These are phyloP conservation scores for Fremontodendron californicum DNA, from an alignment of 345 rosid genomes.

Conservation along the genomic window DNA sequence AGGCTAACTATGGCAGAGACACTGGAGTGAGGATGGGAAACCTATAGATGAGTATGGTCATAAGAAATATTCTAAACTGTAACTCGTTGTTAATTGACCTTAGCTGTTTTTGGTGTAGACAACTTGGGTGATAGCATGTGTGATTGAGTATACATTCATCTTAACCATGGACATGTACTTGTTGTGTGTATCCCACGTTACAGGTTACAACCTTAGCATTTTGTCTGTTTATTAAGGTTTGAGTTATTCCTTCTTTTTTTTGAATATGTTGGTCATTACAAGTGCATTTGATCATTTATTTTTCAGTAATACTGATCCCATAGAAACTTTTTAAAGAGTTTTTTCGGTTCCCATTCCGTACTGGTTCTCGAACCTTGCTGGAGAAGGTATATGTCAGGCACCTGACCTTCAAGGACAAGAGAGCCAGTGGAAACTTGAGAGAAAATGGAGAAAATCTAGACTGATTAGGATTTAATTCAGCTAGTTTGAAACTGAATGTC, in stretches of 20 bases:
- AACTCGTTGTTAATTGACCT: constrained; percentile 12
- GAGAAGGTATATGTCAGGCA: no score
- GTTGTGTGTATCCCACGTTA: background rate
- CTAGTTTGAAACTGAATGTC: background rate
- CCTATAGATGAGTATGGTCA: constrained; percentile 28
- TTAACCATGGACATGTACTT: background rate
- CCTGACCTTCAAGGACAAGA: no score
- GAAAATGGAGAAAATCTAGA: no score
- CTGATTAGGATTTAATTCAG: no score
- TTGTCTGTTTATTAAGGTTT: background rate
- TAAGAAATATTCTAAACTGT: background rate
- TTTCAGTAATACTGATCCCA: no score
- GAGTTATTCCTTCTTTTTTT: background rate
- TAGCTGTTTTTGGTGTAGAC: background rate
- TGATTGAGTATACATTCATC: background rate
- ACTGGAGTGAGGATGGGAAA: constrained; percentile 74
- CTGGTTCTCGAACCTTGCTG: no score
- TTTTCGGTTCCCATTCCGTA: no score
- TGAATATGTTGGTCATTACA: background rate
- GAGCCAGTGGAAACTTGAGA: no score
- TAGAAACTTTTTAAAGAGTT: no score
- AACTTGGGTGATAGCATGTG: background rate
- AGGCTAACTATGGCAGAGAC: constrained; percentile 37
- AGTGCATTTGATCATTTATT: no score
- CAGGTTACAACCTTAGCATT: background rate